Evolutionary conservation across 2,329 filamentous ascomycete genomes (phyloP).

Genomic region (Xylariaceae sp.): DNA sequence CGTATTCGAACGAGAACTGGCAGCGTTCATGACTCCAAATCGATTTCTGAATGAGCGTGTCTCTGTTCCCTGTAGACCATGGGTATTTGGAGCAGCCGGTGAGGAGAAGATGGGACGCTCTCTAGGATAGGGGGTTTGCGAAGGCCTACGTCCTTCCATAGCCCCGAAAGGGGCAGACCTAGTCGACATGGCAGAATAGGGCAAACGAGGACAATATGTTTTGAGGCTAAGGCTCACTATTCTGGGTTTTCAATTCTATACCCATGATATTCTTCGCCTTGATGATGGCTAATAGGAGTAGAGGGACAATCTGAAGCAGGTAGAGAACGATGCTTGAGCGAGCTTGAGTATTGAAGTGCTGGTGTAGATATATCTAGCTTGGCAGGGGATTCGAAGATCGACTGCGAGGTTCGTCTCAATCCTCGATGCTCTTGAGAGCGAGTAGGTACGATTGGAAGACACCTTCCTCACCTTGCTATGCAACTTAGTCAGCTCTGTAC

Average conservation of each 20-base stretch:
- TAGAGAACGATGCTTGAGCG: neutral
- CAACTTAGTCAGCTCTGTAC: neutral
- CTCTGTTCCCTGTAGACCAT: slow-evolving; percentile 1
- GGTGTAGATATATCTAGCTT: neutral
- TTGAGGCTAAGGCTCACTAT: neutral
- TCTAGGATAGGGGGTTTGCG: slow-evolving; percentile 15
- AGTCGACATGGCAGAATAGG: slow-evolving; percentile 5
- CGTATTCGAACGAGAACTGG: slow-evolving; percentile 9
- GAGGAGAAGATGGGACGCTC: slow-evolving; percentile 20
- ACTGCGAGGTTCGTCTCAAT: neutral
- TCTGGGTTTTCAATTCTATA: neutral
- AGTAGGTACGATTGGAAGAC: neutral
- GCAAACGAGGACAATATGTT: slow-evolving; percentile 2
- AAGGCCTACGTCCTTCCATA: slow-evolving; percentile 12
- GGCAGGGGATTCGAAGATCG: neutral
- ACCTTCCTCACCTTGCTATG: neutral
- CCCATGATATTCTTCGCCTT: neutral
- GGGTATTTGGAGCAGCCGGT: slow-evolving; percentile 7
- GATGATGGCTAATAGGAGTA: neutral
- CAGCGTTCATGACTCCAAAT: slow-evolving; percentile 14
- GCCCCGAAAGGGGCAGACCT: slow-evolving; percentile 13
- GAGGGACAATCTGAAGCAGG: neutral
- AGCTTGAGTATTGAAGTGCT: neutral
- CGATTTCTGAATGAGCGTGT: slow-evolving; percentile 10
- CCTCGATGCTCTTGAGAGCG: neutral